Evolutionary conservation across 345 rosid species (phyloP).

Genomic region (Dipteronia dyeriana): DNA sequence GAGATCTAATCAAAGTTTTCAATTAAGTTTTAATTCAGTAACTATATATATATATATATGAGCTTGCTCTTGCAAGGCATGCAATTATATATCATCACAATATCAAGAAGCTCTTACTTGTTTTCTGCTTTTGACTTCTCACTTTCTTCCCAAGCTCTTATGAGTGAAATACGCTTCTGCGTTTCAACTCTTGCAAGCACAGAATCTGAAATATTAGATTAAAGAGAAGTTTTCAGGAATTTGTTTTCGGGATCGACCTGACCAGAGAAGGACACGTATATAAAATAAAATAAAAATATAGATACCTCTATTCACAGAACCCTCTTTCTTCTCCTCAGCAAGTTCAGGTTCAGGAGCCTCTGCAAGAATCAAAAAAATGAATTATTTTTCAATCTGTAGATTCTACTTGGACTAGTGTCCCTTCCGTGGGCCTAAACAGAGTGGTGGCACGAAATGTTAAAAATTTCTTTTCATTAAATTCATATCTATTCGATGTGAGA

Average conservation of each 20-base stretch:
- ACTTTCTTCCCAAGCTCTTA: slow-evolving; percentile 97
- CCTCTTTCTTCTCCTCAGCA: slow-evolving; percentile 47
- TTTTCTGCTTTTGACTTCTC: slow-evolving; percentile 91
- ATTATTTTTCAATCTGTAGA: not conserved
- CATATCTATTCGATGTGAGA: not conserved
- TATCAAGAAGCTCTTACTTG: slow-evolving; percentile 43
- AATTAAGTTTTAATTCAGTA: not conserved
- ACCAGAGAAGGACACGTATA: too few relatives aligned
- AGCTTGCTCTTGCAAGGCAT: not conserved
- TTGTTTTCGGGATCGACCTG: too few relatives aligned
- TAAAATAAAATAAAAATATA: not conserved
- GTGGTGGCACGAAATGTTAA: too few relatives aligned
- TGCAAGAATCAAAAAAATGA: slow-evolving; percentile 13
- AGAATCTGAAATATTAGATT: slow-evolving; percentile 53
- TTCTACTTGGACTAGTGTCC: too few relatives aligned
- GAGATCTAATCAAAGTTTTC: slow-evolving; percentile 50
- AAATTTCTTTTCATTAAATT: not conserved
- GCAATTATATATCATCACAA: too few relatives aligned
- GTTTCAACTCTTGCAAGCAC: slow-evolving; percentile 75
- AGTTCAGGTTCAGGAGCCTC: slow-evolving; percentile 38
- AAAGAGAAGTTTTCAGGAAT: too few relatives aligned
- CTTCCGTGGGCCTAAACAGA: too few relatives aligned
- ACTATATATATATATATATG: too few relatives aligned
- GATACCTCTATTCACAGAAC: slow-evolving; percentile 56
- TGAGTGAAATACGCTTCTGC: slow-evolving; percentile 71